Percentiles rank a stretch among this genome's conserved stretches.
phyloP scores from a whole-genome alignment of 371 early-diverging fungal genomes.

The Actinomortierella ambigua region DNA sequence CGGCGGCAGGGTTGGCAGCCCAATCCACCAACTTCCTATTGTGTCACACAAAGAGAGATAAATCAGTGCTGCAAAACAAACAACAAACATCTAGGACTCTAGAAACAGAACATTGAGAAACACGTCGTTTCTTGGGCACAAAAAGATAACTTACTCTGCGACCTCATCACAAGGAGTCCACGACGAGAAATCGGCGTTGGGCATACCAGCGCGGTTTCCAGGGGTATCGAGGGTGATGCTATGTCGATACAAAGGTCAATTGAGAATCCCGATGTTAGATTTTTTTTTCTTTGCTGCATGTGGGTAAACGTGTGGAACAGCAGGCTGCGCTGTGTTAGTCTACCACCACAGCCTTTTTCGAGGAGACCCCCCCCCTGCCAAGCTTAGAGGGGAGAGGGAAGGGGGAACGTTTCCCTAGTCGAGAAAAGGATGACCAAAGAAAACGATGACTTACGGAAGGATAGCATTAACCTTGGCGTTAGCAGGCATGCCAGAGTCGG shows the following conservation, averaged over 20 bases:
- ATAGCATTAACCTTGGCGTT: conserved; percentile 75
- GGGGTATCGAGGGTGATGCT: conserved; percentile 92
- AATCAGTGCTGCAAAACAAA: not conserved
- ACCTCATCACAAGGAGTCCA: conserved; percentile 90
- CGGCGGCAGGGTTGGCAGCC: conserved; percentile 48
- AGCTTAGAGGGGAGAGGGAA: too few relatives aligned
- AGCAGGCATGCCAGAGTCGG: conserved; percentile 78
- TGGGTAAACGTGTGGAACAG: too few relatives aligned
- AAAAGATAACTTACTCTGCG: conserved; percentile 61
- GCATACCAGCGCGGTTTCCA: conserved; percentile 90
- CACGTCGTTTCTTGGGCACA: not conserved
- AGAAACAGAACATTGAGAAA: conserved; percentile 1
- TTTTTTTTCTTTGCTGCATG: too few relatives aligned
- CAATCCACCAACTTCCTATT: conserved; percentile 59
- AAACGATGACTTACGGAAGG: conserved; percentile 86
- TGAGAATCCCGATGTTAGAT: not conserved
- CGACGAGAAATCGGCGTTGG: conserved; percentile 80
- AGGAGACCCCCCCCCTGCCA: too few relatives aligned
- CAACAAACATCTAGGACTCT: not conserved
- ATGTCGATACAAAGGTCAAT: conserved; percentile 3
- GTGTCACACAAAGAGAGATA: not conserved
- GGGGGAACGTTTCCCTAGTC: too few relatives aligned
- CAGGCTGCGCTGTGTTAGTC: not conserved
- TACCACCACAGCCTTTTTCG: not conserved
- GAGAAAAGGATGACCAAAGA: too few relatives aligned